Percentiles rank a stretch among this genome's conserved stretches.
Conservation (phyloP, 805 yeast species). For the Candida hispaniensis region DNA sequence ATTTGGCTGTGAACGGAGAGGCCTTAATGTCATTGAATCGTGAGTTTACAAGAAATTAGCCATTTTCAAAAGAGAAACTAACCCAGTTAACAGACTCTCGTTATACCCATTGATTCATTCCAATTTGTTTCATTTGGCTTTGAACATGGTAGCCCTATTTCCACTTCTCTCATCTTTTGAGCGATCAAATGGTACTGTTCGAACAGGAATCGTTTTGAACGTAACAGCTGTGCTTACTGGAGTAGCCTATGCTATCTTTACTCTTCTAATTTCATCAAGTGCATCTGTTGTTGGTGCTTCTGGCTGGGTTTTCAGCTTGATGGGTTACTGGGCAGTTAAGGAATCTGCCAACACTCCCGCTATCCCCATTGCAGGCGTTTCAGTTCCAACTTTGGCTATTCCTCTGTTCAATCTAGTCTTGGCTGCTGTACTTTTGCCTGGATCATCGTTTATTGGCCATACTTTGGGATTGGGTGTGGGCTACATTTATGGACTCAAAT, state of each 20-base stretch:
- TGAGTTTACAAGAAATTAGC: constrained; percentile 19
- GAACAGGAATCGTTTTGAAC: constrained; percentile 73
- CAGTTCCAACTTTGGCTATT: constrained; percentile 47
- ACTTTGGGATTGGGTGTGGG: constrained; percentile 58
- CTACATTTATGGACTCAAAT: constrained; percentile 43
- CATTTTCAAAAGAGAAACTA: background rate
- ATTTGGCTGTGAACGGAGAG: too few relatives aligned
- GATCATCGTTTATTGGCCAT: constrained; percentile 66
- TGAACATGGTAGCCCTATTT: constrained; percentile 48
- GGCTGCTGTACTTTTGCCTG: constrained; percentile 46
- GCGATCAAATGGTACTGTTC: constrained; percentile 65
- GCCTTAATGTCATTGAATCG: constrained; percentile 40
- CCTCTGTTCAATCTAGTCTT: constrained; percentile 47
- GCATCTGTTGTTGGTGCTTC: constrained; percentile 56
- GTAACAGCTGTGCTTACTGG: constrained; percentile 61
- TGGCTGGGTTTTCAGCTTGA: constrained; percentile 62
- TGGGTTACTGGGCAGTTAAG: constrained; percentile 47
- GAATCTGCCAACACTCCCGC: constrained; percentile 27
- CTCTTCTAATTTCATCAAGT: constrained; percentile 38
- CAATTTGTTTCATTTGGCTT: constrained; percentile 47
- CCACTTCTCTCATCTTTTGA: constrained; percentile 60
- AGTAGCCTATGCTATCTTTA: constrained; percentile 41
- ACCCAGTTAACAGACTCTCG: constrained; percentile 41
- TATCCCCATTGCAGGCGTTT: constrained; percentile 17
- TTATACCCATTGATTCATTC: constrained; percentile 64